Evolutionary conservation across 768 basidiomycete species (phyloP).

Genomic region (Amanita rimosa): DNA sequence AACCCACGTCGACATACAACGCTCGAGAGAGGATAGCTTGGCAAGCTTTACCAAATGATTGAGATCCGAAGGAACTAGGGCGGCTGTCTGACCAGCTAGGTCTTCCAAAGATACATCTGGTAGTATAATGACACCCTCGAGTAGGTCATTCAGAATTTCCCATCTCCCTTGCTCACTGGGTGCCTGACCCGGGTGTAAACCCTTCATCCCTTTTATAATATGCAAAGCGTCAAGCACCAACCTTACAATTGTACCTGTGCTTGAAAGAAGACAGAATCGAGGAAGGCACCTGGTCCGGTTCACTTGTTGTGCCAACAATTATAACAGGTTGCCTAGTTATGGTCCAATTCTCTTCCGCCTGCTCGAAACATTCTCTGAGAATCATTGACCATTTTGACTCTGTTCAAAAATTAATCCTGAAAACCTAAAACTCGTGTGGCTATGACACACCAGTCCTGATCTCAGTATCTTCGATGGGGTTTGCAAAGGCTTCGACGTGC

Average conservation of each 20-base stretch:
- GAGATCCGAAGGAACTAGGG: slow-evolving; percentile 77
- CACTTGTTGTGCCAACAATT: slow-evolving; percentile 63
- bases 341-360: slow-evolving; percentile 45
- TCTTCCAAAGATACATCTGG: slow-evolving; percentile 69
- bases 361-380: slow-evolving; percentile 55
- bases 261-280: slow-evolving; percentile 69
- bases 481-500: slow-evolving; percentile 69
- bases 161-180: slow-evolving; percentile 69
- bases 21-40: slow-evolving; percentile 39
- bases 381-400: slow-evolving; percentile 42
- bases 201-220: not conserved
- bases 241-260: slow-evolving; percentile 71
- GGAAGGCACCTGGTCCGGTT: slow-evolving; percentile 51
- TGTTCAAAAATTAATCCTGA: slow-evolving; percentile 15
- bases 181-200: slow-evolving; percentile 34
- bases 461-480: slow-evolving; percentile 54
- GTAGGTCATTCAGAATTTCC: slow-evolving; percentile 40
- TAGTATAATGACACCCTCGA: slow-evolving; percentile 32
- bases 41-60: slow-evolving; percentile 55
- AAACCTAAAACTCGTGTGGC: not conserved
- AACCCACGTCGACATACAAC: slow-evolving; percentile 27
- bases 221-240: slow-evolving; percentile 16
- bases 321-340: slow-evolving; percentile 61
- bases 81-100: slow-evolving; percentile 84
- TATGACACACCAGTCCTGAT: slow-evolving; percentile 44